Base-by-base conservation (phyloP, 148 eudicot genomes). In the Fagopyrum esculentum region DNA sequence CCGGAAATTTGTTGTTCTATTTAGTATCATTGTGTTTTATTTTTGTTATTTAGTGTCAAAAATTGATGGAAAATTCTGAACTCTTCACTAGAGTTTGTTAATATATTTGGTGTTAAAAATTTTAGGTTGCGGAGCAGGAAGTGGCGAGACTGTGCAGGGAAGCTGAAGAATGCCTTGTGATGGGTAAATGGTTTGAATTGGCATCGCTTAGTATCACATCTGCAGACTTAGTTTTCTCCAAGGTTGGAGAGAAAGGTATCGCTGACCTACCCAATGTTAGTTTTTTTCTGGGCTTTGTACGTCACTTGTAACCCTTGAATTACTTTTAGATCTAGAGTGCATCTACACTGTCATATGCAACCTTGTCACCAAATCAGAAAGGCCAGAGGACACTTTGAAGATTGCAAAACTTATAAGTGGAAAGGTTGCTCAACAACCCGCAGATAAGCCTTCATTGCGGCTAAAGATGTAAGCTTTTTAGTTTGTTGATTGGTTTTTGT, bases 161-260 rank as follows among this genome's bases (percentile, higher is more conserved):
- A 84, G 97, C 99, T 2, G 88, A 89, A 56, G 89, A 95, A 78
- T 87, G 88, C 75, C 82, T 95, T 79, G 82, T 83, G 72, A 63
- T 50, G 13, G 89, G 83, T 12, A 85, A 89, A 69, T 95, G 97
- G 97, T 76, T 86, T 82, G 97, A 92, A 81, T 85, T 95, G 86
- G 89, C 90, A 1, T 87, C 93, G 0, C 77, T 92, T 3, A 89
- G 92, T 85, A 82, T 92, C 47, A 87, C 94, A 60, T 90, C 99
- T 40, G 96, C 96, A 60, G 97, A 92, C 76, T 77, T 95, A 78
- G 78, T 95, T 22, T 89, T 90, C 73, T 77, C 96, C 6, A 95
- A 90, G 63, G 89, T 88, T 73, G 80, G 97, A 0, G 97, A 92
- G 60, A 89, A 90, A 90, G 98, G 99, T 95, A 78, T 70, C 22